Evolutionary conservation across 306 rosid species (phyloP).

Genomic region (Purshia tridentata): DNA sequence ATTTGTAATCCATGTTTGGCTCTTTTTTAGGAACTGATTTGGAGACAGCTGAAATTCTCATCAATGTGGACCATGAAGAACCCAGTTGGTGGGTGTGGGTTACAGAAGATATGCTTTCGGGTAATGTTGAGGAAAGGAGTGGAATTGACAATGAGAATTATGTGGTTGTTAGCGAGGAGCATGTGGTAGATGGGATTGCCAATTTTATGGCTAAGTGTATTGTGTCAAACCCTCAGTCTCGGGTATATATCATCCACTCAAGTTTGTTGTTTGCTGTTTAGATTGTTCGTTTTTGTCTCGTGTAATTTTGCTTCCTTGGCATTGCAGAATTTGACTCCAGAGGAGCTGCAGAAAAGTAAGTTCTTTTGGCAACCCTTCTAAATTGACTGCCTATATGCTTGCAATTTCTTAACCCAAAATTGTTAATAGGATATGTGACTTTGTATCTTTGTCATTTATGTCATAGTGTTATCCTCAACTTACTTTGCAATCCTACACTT

Average conservation of each 20-base stretch:
- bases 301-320: slow-evolving; percentile 22
- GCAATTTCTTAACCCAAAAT: slow-evolving; percentile 15
- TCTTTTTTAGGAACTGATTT: slow-evolving; percentile 52
- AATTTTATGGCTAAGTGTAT: slow-evolving; percentile 87
- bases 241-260: slow-evolving; percentile 33
- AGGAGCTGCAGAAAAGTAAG: slow-evolving; percentile 81
- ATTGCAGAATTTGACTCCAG: slow-evolving; percentile 83
- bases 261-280: background rate
- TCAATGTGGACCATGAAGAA: slow-evolving; percentile 61
- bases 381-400: slow-evolving; percentile 6
- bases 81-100: slow-evolving; percentile 99
- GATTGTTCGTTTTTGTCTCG: slow-evolving; percentile 12
- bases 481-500: background rate
- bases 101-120: slow-evolving; percentile 58
- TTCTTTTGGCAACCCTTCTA: slow-evolving; percentile 10
- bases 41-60: slow-evolving; percentile 67
- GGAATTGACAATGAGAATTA: slow-evolving; percentile 81
- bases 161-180: slow-evolving; percentile 77
- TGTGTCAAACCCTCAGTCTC: slow-evolving; percentile 79
- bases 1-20: background rate
- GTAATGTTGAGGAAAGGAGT: slow-evolving; percentile 73
- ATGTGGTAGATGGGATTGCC: slow-evolving; percentile 92
- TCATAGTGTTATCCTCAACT: background rate
- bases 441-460: slow-evolving; percentile 13
- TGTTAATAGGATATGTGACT: slow-evolving; percentile 7